These are phyloP conservation scores for Halophytophthora batemanensis DNA, from an alignment of 352 stramenopile species.

Conservation along the genomic window DNA sequence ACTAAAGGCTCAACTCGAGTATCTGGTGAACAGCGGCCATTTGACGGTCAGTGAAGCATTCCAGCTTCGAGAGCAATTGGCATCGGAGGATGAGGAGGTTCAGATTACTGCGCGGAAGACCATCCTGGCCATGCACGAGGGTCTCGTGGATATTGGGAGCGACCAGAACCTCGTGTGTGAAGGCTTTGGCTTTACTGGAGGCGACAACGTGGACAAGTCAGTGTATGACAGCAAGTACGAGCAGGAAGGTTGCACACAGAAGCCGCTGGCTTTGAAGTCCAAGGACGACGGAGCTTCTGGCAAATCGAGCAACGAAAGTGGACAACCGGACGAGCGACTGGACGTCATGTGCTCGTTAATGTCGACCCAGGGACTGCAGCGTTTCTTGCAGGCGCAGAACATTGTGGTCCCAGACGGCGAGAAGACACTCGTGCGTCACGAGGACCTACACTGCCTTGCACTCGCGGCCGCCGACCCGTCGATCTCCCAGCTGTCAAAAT, in stretches of 20 bases:
- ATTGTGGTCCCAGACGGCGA: constrained; percentile 37
- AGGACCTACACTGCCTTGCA: constrained; percentile 74
- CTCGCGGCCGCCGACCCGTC: constrained; percentile 34
- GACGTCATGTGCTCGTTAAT: constrained; percentile 82
- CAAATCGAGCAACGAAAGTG: constrained; percentile 5
- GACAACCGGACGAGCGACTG: constrained; percentile 41
- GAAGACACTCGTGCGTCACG: constrained; percentile 30
- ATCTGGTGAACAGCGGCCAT: constrained; percentile 58
- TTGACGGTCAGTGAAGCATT: constrained; percentile 69
- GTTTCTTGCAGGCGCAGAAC: constrained; percentile 58
- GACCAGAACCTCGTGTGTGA: constrained; percentile 22
- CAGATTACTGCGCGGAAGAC: constrained; percentile 56
- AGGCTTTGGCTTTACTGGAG: constrained; percentile 27
- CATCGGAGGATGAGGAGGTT: constrained; percentile 41
- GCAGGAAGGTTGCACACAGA: background rate
- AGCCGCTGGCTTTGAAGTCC: background rate
- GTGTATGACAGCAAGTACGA: constrained; percentile 12
- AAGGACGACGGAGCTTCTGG: constrained; percentile 1
- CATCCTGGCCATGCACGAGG: constrained; percentile 59
- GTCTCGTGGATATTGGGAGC: constrained; percentile 31
- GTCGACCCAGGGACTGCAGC: constrained; percentile 67
- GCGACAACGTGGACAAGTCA: constrained; percentile 10
- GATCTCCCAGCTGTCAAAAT: constrained; percentile 10
- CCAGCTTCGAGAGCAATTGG: constrained; percentile 60
- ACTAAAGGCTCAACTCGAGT: constrained; percentile 73